Percentiles rank a stretch among this genome's conserved stretches.
These are phyloP conservation scores for Omphalotus guepiniiformis DNA, from an alignment of 768 basidiomycete species.

Conservation along the genomic window DNA sequence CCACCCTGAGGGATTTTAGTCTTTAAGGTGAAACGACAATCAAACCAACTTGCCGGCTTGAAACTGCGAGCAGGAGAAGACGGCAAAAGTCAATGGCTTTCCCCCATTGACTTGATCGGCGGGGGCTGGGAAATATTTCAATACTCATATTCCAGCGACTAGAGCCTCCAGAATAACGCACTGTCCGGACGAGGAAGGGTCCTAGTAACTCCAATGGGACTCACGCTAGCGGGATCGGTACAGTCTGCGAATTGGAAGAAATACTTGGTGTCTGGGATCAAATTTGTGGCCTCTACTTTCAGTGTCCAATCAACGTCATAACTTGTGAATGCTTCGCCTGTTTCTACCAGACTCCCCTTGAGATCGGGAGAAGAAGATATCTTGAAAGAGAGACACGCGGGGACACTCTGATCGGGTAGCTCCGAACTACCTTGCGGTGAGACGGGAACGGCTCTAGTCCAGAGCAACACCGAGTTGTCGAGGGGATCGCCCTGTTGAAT, in stretches of 20 bases:
- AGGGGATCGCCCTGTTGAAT: conserved; percentile 48
- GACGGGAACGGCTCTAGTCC: conserved; percentile 49
- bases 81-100: conserved; percentile 47
- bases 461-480: conserved; percentile 49
- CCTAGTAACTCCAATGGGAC: conserved; percentile 47
- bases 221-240: conserved; percentile 36
- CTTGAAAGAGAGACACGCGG: conserved; percentile 46
- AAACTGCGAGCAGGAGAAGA: conserved; percentile 56
- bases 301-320: conserved; percentile 59
- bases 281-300: conserved; percentile 51
- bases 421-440: conserved; percentile 21
- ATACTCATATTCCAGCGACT: not conserved
- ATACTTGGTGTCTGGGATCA: conserved; percentile 50
- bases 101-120: conserved; percentile 47
- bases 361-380: conserved; percentile 34
- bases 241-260: conserved; percentile 56
- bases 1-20: conserved; percentile 31
- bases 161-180: conserved; percentile 19
- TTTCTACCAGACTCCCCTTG: conserved; percentile 31
- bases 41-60: conserved; percentile 34
- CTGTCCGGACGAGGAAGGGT: conserved; percentile 45
- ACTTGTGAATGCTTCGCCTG: conserved; percentile 49
- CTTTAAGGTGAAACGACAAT: not conserved
- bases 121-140: conserved; percentile 30
- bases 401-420: conserved; percentile 45